Conservation (phyloP, 2,329 filamentous ascomycete species). For the Aspergillus chevalieri region DNA sequence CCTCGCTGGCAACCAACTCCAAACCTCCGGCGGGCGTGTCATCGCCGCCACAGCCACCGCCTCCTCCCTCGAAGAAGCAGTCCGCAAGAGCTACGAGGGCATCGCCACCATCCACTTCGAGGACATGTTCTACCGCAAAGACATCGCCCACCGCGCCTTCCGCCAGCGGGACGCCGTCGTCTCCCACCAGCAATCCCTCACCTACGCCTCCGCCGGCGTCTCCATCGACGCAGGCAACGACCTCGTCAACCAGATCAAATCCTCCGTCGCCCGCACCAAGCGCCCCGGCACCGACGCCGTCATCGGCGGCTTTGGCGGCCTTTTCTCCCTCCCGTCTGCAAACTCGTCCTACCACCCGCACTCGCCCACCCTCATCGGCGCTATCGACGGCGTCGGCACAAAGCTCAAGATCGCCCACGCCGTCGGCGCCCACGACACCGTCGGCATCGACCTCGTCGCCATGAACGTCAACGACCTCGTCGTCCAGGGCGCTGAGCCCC, state of each 20-base stretch:
- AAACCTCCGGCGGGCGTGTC: conserved; percentile 80
- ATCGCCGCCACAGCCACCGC: conserved; percentile 85
- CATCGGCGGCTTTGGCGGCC: conserved; percentile 92
- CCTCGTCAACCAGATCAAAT: conserved; percentile 87
- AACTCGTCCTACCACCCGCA: conserved; percentile 67
- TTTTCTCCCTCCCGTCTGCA: conserved; percentile 64
- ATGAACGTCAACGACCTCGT: conserved; percentile 99
- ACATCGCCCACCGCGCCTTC: conserved; percentile 72
- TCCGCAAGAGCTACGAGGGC: conserved; percentile 80
- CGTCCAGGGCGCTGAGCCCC: conserved; percentile 87
- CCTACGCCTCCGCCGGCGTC: conserved; percentile 88
- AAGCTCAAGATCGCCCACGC: conserved; percentile 94
- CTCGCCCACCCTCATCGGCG: conserved; percentile 78
- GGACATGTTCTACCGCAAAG: conserved; percentile 84
- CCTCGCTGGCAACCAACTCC: conserved; percentile 56
- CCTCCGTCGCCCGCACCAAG: conserved; percentile 75
- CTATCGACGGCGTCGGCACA: conserved; percentile 93
- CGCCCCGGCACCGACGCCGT: conserved; percentile 83
- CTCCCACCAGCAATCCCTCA: conserved; percentile 48
- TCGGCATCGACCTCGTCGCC: conserved; percentile 92
- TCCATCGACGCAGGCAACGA: conserved; percentile 92
- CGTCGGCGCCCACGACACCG: conserved; percentile 84
- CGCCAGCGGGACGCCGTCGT: conserved; percentile 24
- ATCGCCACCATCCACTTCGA: conserved; percentile 76
- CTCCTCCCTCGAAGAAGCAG: conserved; percentile 69